A percentile compares a stretch with the other conserved stretches of the same genome.
phyloP scores from a whole-genome alignment of 179 eudicot species.

The Nepenthes alata region DNA sequence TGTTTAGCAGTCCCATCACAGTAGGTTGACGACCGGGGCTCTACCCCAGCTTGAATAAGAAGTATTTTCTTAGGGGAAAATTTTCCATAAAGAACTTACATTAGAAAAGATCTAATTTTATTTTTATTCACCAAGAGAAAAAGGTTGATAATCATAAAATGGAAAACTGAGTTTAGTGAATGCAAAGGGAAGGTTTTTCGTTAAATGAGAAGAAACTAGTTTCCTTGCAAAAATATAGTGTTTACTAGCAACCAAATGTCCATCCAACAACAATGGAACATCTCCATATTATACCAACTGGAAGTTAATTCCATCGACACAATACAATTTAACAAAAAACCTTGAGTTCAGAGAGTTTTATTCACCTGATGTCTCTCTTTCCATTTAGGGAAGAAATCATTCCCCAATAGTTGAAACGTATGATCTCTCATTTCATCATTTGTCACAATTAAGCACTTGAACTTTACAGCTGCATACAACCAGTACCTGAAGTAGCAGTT shows the following conservation, averaged over 20 bases:
- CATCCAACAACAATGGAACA: too few species aligned
- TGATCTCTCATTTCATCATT: constrained; percentile 98
- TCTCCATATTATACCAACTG: too few species aligned
- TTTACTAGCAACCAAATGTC: too few species aligned
- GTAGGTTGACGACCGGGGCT: too few species aligned
- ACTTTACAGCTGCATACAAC: constrained; percentile 92
- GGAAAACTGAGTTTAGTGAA: not conserved
- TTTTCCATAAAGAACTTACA: too few species aligned
- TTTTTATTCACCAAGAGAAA: not conserved
- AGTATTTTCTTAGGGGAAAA: too few species aligned
- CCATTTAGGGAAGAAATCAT: constrained; percentile 89
- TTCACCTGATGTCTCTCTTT: constrained; percentile 93
- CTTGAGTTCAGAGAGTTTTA: not conserved
- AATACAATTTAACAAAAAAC: not conserved
- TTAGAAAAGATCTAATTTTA: too few species aligned
- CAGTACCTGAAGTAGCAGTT: constrained; percentile 63
- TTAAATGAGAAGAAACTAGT: not conserved
- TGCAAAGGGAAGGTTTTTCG: not conserved
- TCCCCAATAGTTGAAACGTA: constrained; percentile 70
- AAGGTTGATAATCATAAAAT: not conserved
- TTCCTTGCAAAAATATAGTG: not conserved
- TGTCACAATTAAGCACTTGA: constrained; percentile 66
- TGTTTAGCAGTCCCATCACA: too few species aligned
- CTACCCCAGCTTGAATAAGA: too few species aligned
- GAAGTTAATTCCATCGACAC: too few species aligned